phyloP scores from a whole-genome alignment of 2,329 filamentous ascomycete species.

The Colletotrichum sp. region DNA sequence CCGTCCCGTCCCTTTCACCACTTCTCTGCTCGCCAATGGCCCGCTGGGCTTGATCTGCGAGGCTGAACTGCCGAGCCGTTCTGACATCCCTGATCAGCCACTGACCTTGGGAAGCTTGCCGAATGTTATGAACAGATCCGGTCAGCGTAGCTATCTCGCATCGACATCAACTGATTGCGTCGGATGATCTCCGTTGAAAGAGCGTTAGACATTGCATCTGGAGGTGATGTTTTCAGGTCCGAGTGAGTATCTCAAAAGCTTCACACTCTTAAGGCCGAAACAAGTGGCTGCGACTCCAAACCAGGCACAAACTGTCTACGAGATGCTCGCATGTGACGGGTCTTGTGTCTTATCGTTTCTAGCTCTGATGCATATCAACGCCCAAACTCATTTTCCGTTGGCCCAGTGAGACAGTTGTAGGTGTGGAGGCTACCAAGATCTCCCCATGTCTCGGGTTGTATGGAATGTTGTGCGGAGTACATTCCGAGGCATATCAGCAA shows the following conservation, averaged over 20 bases:
- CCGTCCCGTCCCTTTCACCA: not conserved
- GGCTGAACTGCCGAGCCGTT: not conserved
- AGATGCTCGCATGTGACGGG: not conserved
- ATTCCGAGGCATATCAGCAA: not conserved
- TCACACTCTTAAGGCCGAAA: not conserved
- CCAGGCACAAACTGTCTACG: not conserved
- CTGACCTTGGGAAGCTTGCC: fast-evolving
- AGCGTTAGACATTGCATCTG: not conserved
- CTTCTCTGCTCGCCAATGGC: not conserved
- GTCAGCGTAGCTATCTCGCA: not conserved
- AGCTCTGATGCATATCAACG: no score
- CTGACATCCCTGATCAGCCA: not conserved
- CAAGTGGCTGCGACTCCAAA: no score
- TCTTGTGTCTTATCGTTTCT: no score
- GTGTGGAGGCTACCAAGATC: not conserved
- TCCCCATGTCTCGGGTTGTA: not conserved
- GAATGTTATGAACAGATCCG: not conserved
- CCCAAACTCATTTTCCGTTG: fast-evolving
- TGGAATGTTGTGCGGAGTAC: not conserved
- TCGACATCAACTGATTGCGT: not conserved
- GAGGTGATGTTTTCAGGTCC: not conserved
- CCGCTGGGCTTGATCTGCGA: fast-evolving
- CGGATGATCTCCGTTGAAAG: not conserved
- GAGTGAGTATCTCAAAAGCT: not conserved
- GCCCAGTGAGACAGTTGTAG: not conserved